These are phyloP conservation scores for Hepatocystis sp. DNA, from an alignment of 169 alveolate species.

Conservation along the genomic window DNA sequence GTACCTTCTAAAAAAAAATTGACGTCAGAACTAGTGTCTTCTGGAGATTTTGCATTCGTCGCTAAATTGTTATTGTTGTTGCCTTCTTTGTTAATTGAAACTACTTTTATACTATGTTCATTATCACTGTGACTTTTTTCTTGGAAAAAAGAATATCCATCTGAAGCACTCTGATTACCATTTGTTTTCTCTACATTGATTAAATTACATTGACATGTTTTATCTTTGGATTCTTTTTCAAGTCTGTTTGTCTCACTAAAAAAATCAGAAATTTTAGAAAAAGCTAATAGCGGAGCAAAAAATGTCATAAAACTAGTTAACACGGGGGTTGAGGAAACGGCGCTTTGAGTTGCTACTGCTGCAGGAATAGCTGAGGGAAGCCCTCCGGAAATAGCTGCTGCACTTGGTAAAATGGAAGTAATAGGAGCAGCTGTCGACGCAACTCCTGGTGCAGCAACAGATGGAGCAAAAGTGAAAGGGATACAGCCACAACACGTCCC, in stretches of 20 bases:
- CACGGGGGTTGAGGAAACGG: conserved; percentile 63
- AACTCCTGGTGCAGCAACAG: conserved; percentile 64
- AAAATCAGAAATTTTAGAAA: conserved; percentile 33
- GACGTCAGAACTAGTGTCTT: no score
- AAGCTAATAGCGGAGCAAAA: conserved; percentile 52
- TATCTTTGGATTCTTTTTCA: conserved; percentile 22
- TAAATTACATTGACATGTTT: conserved; percentile 49
- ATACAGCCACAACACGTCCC: conserved; percentile 76
- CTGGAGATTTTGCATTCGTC: no score
- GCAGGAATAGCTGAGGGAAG: no score
- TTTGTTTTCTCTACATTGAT: conserved; percentile 16
- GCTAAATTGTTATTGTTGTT: no score
- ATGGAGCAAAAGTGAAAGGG: conserved; percentile 48
- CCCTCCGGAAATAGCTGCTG: no score
- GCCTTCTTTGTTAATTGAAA: no score
- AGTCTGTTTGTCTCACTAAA: conserved; percentile 26
- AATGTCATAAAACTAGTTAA: conserved; percentile 53
- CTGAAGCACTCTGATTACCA: neutral
- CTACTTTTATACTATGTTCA: conserved; percentile 6
- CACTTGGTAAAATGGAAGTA: conserved; percentile 56
- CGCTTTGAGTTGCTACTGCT: conserved; percentile 71
- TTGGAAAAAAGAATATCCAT: neutral
- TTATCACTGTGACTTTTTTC: conserved; percentile 7
- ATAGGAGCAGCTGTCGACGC: conserved; percentile 69
- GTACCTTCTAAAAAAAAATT: no score